Conservation (phyloP, 73 alveolate genomes). For the Durusdinium trenchii region DNA sequence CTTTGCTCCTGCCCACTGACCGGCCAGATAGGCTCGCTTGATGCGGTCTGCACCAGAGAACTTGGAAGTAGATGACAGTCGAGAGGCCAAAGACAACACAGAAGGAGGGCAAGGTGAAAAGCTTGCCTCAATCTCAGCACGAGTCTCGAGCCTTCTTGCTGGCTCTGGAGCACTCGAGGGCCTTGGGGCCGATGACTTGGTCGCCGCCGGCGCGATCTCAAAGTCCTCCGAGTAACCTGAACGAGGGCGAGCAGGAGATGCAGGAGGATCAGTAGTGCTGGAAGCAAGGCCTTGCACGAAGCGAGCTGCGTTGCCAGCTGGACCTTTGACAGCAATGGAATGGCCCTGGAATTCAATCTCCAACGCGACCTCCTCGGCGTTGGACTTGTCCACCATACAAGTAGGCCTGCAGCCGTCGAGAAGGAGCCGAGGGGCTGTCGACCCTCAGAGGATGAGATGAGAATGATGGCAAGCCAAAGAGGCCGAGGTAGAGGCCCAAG, state of each 20-base stretch:
- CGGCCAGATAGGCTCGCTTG: neutral
- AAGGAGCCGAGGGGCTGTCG: no score
- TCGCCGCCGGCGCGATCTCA: neutral
- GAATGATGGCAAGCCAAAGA: neutral
- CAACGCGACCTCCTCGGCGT: neutral
- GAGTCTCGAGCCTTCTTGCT: neutral
- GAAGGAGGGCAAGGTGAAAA: neutral
- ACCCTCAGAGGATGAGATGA: neutral
- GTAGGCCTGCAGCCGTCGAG: neutral
- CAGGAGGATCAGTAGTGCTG: neutral
- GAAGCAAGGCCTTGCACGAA: neutral
- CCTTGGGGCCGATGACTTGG: neutral
- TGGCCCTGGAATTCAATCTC: neutral
- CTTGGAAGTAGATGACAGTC: neutral
- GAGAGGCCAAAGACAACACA: neutral
- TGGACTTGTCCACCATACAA: neutral
- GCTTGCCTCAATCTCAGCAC: neutral
- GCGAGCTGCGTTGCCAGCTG: neutral
- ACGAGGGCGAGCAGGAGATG: neutral
- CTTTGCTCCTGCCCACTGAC: constrained; percentile 13
- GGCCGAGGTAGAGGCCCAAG: neutral
- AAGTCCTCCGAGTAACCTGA: neutral
- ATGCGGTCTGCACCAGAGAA: neutral
- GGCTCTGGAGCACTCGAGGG: neutral
- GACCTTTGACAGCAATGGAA: neutral